Evolutionary conservation across 108 stramenopile genomes (phyloP).

Genomic region (Pelagomonas calceolata): DNA sequence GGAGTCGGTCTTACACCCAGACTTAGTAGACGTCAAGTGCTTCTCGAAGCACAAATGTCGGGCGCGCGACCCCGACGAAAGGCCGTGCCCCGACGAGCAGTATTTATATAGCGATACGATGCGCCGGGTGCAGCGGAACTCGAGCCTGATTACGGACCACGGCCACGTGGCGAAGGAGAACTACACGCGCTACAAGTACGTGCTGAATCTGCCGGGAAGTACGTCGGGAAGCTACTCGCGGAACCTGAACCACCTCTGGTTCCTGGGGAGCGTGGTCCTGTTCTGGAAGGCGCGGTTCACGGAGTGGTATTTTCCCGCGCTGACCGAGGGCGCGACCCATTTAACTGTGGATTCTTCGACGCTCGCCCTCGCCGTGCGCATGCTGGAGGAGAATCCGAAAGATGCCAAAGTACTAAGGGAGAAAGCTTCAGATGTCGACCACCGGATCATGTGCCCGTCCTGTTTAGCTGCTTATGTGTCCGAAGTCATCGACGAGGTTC

Average conservation of each 20-base stretch:
- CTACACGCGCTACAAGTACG: background rate
- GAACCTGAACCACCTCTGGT: background rate
- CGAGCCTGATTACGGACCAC: background rate
- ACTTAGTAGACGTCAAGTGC: background rate
- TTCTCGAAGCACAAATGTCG: background rate
- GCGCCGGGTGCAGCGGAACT: background rate
- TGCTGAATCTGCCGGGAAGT: background rate
- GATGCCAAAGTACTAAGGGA: background rate
- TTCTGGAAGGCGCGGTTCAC: background rate
- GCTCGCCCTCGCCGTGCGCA: background rate
- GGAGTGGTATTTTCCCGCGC: background rate
- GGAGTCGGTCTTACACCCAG: background rate
- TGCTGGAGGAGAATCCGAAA: background rate
- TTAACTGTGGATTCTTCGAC: background rate
- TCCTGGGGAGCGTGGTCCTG: background rate
- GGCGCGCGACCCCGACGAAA: too few species aligned
- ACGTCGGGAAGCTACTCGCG: background rate
- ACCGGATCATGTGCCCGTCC: background rate
- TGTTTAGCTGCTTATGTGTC: background rate
- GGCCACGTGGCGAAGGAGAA: background rate
- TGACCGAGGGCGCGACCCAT: background rate
- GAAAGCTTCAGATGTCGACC: background rate
- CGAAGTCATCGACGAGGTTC: background rate
- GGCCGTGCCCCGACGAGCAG: background rate
- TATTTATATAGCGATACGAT: background rate